phyloP scores from a whole-genome alignment of 192 early-diverging fungal genomes.

The Coemansia sp. region DNA sequence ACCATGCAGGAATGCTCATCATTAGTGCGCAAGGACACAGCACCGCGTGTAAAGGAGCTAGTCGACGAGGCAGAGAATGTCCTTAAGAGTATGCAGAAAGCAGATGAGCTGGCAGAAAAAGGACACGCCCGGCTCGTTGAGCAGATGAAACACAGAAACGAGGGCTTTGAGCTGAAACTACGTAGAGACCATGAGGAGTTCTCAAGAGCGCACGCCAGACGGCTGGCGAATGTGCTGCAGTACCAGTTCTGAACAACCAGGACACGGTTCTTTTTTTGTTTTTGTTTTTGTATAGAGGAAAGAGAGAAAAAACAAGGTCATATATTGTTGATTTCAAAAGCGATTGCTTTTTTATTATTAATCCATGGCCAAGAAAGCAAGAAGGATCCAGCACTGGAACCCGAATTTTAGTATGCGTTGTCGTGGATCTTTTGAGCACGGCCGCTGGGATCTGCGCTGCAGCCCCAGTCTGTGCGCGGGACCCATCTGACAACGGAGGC shows the following conservation, averaged over 20 bases:
- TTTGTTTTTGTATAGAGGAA: background rate
- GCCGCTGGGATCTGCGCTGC: conserved; percentile 95
- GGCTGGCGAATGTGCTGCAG: conserved; percentile 19
- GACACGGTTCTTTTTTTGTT: background rate
- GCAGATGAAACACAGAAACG: conserved; percentile 17
- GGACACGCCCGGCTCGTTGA: background rate
- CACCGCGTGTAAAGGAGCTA: background rate
- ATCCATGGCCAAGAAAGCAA: no score
- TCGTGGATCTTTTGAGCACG: conserved; percentile 93
- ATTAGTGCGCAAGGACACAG: background rate
- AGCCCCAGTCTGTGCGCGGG: conserved; percentile 97
- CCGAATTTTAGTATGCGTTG: conserved; percentile 30
- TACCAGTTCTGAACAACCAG: background rate
- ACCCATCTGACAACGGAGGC: conserved; percentile 94
- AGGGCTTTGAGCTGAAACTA: conserved; percentile 21
- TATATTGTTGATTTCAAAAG: background rate
- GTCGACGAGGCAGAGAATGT: background rate
- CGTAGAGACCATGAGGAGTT: conserved; percentile 30
- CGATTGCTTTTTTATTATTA: background rate
- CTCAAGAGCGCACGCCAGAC: conserved; percentile 24
- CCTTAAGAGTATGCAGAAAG: background rate
- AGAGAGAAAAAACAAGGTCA: background rate
- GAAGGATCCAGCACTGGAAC: background rate
- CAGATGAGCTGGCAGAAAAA: background rate
- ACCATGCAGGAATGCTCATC: background rate